phyloP scores from a whole-genome alignment of 2,329 filamentous ascomycete species.

The Rhinocladiella mackenziei region DNA sequence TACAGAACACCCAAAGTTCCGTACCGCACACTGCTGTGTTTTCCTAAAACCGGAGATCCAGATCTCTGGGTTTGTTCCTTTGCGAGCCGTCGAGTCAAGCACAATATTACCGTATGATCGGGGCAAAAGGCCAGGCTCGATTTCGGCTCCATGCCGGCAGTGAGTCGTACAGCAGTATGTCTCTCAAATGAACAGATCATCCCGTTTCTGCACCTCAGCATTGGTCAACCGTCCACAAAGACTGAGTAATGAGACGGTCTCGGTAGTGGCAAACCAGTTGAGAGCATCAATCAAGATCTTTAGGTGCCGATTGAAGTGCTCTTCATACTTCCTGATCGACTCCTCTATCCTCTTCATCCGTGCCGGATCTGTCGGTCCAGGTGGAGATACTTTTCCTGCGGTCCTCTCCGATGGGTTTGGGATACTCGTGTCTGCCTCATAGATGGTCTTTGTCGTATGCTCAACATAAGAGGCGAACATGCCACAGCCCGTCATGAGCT shows the following conservation, averaged over 20 bases:
- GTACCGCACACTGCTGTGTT: too few relatives aligned
- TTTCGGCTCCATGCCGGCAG: too few relatives aligned
- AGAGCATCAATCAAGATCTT: conserved; percentile 90
- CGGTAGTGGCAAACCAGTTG: conserved; percentile 95
- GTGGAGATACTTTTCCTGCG: conserved; percentile 30
- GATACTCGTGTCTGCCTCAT: conserved; percentile 65
- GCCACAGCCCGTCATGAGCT: conserved; percentile 91
- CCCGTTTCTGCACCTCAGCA: conserved; percentile 29
- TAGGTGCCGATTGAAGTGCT: conserved; percentile 85
- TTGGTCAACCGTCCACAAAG: conserved; percentile 70
- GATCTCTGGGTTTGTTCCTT: too few relatives aligned
- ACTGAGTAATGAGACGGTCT: conserved; percentile 89
- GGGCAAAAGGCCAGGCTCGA: too few relatives aligned
- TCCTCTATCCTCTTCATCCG: conserved; percentile 75
- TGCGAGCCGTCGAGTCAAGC: not conserved
- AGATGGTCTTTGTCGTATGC: conserved; percentile 78
- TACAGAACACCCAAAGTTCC: too few relatives aligned
- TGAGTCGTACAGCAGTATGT: not conserved
- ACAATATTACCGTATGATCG: not conserved
- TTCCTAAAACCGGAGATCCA: too few relatives aligned
- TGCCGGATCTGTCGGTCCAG: conserved; percentile 46
- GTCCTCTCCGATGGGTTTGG: conserved; percentile 17
- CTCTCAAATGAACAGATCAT: conserved; percentile 23
- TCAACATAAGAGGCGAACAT: conserved; percentile 89
- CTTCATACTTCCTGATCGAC: conserved; percentile 85